phyloP scores from a whole-genome alignment of 805 yeast species.

The Cyberlindnera samutprakarnensis region DNA sequence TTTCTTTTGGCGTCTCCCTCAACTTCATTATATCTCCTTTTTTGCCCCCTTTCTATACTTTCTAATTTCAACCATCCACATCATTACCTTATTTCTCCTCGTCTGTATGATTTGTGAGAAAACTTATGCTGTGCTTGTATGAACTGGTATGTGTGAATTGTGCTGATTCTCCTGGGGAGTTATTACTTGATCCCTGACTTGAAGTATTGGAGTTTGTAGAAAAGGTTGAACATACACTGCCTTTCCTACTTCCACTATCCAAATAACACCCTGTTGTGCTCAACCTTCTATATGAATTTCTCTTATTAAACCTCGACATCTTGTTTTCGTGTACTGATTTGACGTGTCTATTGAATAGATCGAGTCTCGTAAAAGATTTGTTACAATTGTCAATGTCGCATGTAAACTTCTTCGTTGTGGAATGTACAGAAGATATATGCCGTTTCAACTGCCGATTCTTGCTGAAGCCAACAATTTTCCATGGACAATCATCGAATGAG shows the following conservation, averaged over 20 bases:
- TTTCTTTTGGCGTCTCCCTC: no score
- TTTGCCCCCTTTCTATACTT: no score
- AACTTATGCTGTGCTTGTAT: slow-evolving; percentile 20
- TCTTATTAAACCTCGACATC: slow-evolving; percentile 33
- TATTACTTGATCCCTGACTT: no score
- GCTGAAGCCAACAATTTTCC: slow-evolving; percentile 34
- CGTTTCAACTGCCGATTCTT: slow-evolving; percentile 29
- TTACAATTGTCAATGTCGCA: slow-evolving; percentile 77
- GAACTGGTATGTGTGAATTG: no score
- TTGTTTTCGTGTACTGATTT: slow-evolving; percentile 31
- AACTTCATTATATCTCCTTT: no score
- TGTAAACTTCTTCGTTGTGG: slow-evolving; percentile 34
- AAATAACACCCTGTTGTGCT: no score
- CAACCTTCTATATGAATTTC: no score
- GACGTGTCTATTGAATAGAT: slow-evolving; percentile 28
- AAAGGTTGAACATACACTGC: no score
- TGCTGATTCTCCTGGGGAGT: no score
- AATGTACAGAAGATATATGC: slow-evolving; percentile 23
- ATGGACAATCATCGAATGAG: slow-evolving; percentile 28
- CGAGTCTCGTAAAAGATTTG: slow-evolving; percentile 46
- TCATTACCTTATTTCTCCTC: neutral
- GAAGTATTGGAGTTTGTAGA: no score
- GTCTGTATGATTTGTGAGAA: slow-evolving; percentile 13
- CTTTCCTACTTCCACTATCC: no score
- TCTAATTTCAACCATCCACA: no score